phyloP scores from a whole-genome alignment of 257 asterid species.

The Solanum bulbocastanum region DNA sequence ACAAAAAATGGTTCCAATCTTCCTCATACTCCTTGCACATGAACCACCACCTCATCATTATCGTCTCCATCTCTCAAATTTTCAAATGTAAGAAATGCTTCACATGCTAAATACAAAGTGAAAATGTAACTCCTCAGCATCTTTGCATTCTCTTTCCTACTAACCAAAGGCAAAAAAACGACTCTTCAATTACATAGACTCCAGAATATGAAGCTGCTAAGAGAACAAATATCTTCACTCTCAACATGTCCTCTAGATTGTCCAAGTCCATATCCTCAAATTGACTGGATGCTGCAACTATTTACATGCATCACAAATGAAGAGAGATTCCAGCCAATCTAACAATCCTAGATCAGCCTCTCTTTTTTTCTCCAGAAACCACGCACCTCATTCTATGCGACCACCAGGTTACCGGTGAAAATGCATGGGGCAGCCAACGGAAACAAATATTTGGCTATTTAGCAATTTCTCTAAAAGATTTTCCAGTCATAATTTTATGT shows the following conservation, averaged over 20 bases:
- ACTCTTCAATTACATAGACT: neutral
- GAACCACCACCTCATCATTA: neutral
- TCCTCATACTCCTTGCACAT: neutral
- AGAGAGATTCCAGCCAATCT: neutral
- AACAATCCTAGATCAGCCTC: neutral
- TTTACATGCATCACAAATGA: neutral
- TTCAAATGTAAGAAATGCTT: neutral
- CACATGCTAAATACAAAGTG: neutral
- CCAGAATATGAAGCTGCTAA: neutral
- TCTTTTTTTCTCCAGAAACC: neutral
- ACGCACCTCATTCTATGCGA: neutral
- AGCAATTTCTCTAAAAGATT: neutral
- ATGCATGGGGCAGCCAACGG: neutral
- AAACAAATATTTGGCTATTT: neutral
- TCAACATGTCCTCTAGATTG: neutral
- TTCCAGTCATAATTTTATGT: neutral
- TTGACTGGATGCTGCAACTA: neutral
- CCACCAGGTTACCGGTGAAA: neutral
- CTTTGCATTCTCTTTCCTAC: neutral
- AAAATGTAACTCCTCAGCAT: neutral
- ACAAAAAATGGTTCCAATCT: neutral
- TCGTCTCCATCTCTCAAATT: neutral
- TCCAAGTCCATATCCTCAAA: neutral
- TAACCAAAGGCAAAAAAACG: neutral
- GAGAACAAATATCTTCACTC: neutral